These are phyloP conservation scores for Epichloe brachyelytri DNA, from an alignment of 2,329 filamentous ascomycete species.

Conservation along the genomic window DNA sequence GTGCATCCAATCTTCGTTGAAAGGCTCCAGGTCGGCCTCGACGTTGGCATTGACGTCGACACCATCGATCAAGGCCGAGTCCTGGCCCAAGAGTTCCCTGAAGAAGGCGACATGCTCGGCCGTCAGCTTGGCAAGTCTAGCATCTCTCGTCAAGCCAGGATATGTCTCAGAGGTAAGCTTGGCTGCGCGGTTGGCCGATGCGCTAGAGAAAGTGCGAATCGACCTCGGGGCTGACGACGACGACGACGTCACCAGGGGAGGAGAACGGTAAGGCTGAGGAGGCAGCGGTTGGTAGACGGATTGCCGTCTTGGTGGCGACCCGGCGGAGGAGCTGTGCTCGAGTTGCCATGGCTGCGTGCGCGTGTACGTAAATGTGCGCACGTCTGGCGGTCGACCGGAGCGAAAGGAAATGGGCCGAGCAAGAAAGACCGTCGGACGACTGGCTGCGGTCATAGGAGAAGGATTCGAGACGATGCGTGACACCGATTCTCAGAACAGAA, in stretches of 20 bases:
- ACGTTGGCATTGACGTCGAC: conserved; percentile 53
- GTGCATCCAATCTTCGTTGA: conserved; percentile 98
- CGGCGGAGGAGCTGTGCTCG: conserved; percentile 4
- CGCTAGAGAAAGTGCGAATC: conserved; percentile 12
- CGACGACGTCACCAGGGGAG: conserved; percentile 13
- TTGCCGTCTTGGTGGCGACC: neutral
- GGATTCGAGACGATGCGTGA: neutral
- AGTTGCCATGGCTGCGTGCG: conserved; percentile 2
- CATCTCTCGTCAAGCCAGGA: conserved; percentile 68
- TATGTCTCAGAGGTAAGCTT: conserved; percentile 81
- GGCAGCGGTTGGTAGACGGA: neutral
- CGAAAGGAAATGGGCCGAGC: neutral
- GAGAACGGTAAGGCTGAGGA: neutral
- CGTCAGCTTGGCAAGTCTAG: conserved; percentile 61
- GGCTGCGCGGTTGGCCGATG: conserved; percentile 12
- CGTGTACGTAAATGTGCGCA: neutral
- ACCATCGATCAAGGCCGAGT: conserved; percentile 74
- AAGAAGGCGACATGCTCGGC: conserved; percentile 73
- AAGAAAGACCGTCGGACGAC: neutral
- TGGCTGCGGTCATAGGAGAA: neutral
- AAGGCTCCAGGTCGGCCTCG: conserved; percentile 72
- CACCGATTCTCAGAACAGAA: neutral
- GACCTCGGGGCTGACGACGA: conserved; percentile 13
- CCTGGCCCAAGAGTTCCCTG: conserved; percentile 63
- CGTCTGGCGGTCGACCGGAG: neutral